Evolutionary conservation across 108 stramenopile species (phyloP), one percentile per base, ranked within the genome.

Genomic region (Conticribra guillardii): DNA sequence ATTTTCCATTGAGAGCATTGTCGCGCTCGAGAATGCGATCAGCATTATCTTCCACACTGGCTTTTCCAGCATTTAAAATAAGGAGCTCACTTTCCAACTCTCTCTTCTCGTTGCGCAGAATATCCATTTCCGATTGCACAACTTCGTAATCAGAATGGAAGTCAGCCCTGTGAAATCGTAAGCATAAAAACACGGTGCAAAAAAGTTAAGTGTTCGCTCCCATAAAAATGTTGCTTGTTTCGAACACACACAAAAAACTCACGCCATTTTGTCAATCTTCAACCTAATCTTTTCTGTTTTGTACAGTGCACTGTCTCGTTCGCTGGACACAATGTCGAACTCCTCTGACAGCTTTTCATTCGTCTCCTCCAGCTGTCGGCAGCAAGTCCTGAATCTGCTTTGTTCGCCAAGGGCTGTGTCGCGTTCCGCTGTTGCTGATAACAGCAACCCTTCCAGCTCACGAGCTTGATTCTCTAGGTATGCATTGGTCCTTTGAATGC

Each of bases 21-120:
- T 69, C 58, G 5, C 68, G 54, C 44, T 77, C 68, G 19, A 77
- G 50, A 19, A 77, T 77, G 21, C 76, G 47, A 58, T 77, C 76
- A 18, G 76, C 68, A 50, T 77, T 77, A 19, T 60, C 21, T 53
- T 77, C 68, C 31, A 77, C 31, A 55, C 76, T 77, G 21, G 54
- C 49, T 50, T 77, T 77, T 29, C 76, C 63, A 4, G 76, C 76
- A 60, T 77, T 61, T 27, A 70, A 64, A 47, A 77, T 34, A 17
- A 29, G 16, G n/a, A 77, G 4, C 47, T 69, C 54, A 50, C 56
- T 46, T 33, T 77, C 76, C 21, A 77, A 32, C 16, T 50, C 37
- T 11, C 19, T 29, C 47, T 77, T 77, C 47, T 77, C 76, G 16
- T 57, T 65, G 57, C 56, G 30, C 7, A 63, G 24, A 8, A 3